Evolutionary conservation across 1,284 basidiomycete genomes (phyloP).

Genomic region (Chalciporus sp.): DNA sequence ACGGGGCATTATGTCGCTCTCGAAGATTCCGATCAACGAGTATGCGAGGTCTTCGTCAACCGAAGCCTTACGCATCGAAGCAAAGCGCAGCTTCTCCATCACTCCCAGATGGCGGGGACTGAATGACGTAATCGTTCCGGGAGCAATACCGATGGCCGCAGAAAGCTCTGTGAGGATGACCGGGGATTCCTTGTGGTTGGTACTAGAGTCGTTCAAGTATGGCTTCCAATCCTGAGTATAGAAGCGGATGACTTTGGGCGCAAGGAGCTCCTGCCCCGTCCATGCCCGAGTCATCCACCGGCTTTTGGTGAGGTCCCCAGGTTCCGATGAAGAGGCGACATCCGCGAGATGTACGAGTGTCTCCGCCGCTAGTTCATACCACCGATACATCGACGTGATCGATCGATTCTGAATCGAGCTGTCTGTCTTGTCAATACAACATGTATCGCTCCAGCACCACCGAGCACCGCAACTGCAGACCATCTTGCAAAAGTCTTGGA

Average conservation of each 20-base stretch:
- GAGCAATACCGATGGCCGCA: slow-evolving; percentile 15
- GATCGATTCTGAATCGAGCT: slow-evolving; percentile 4
- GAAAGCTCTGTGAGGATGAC: slow-evolving; percentile 7
- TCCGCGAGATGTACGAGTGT: slow-evolving; percentile 8
- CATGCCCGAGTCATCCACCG: slow-evolving; percentile 20
- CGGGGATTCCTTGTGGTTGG: slow-evolving; percentile 16
- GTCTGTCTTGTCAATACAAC: slow-evolving; percentile 8
- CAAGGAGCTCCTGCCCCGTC: slow-evolving; percentile 19
- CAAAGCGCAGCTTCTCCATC: slow-evolving; percentile 16
- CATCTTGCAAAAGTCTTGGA: slow-evolving; percentile 9
- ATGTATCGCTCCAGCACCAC: slow-evolving; percentile 1
- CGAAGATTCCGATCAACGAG: slow-evolving; percentile 19
- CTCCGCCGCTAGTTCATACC: slow-evolving; percentile 5
- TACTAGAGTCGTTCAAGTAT: slow-evolving; percentile 1
- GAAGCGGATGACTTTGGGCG: slow-evolving; percentile 13
- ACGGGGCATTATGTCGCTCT: slow-evolving; percentile 13
- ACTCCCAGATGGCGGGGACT: slow-evolving; percentile 8
- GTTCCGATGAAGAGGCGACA: neutral
- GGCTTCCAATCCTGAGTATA: slow-evolving; percentile 13
- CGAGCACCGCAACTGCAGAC: neutral
- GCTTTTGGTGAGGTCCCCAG: slow-evolving; percentile 6
- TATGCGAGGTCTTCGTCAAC: slow-evolving; percentile 17
- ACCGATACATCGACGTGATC: slow-evolving; percentile 15
- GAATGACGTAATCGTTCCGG: slow-evolving; percentile 15
- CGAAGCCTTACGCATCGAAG: slow-evolving; percentile 13